Evolutionary conservation across 352 stramenopile genomes (phyloP).

Genomic region (Pythium phragmiticola): DNA sequence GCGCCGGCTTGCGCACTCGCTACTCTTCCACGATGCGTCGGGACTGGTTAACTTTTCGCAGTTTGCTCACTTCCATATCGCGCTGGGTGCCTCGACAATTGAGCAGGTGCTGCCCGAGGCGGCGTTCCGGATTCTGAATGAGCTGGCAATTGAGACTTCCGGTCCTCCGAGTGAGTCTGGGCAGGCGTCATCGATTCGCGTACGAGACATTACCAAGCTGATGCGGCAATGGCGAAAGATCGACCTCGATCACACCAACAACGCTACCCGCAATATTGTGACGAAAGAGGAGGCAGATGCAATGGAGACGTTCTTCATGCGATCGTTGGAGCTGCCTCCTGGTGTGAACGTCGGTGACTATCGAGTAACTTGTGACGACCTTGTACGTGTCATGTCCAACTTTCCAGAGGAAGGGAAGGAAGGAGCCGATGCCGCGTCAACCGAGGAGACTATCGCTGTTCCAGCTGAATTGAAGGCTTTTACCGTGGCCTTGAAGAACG

Average conservation of each 20-base stretch:
- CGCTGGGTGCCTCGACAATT: constrained; percentile 58
- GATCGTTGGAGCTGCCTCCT: constrained; percentile 48
- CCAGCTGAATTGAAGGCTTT: constrained; percentile 49
- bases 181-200: constrained; percentile 43
- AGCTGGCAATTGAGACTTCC: constrained; percentile 28
- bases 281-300: not conserved
- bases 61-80: constrained; percentile 88
- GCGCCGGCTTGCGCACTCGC: constrained; percentile 53
- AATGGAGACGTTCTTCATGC: constrained; percentile 14
- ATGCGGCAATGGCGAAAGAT: constrained; percentile 41
- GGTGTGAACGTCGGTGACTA: constrained; percentile 35
- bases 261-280: not conserved
- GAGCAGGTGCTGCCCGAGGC: constrained; percentile 77
- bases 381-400: constrained; percentile 54
- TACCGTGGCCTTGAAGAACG: constrained; percentile 38
- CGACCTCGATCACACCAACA: constrained; percentile 5
- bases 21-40: constrained; percentile 73
- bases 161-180: not conserved
- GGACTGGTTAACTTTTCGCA: constrained; percentile 87
- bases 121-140: constrained; percentile 72
- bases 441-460: constrained; percentile 3
- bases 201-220: constrained; percentile 44
- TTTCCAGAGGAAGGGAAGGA: constrained; percentile 25
- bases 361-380: constrained; percentile 67
- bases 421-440: constrained; percentile 12